Conservation (phyloP, 129 eudicot species). For the Solidago caesia region DNA sequence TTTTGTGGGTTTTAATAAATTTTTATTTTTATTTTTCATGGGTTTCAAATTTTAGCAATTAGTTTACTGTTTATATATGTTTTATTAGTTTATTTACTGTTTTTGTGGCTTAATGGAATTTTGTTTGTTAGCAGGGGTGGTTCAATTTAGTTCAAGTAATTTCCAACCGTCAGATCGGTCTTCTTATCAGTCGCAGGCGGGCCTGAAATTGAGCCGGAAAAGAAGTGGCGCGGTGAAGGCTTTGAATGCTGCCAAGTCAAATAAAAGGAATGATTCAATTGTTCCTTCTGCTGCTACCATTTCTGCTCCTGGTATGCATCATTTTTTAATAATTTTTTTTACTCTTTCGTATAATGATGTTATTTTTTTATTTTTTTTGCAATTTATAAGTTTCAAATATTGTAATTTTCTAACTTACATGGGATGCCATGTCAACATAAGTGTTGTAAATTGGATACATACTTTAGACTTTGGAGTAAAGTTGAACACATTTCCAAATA, state of each 20-base stretch:
- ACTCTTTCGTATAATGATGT: not conserved
- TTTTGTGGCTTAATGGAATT: too few species aligned
- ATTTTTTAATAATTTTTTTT: not conserved
- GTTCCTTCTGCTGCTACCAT: conserved; percentile 69
- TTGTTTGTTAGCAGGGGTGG: conserved; percentile 24
- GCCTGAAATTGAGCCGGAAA: conserved; percentile 41
- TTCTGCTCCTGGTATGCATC: conserved; percentile 60
- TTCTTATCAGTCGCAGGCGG: conserved; percentile 19
- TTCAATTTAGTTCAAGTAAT: conserved; percentile 41
- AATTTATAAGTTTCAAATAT: not conserved
- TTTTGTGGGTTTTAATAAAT: too few species aligned
- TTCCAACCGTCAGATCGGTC: conserved; percentile 55
- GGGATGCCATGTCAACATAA: too few species aligned
- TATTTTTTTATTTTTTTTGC: not conserved
- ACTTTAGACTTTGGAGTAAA: too few species aligned
- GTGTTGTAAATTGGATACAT: too few species aligned
- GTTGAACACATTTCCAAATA: too few species aligned
- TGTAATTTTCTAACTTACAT: too few species aligned
- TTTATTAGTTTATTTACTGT: too few species aligned
- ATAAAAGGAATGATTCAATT: conserved; percentile 59
- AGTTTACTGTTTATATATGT: not conserved
- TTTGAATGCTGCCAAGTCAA: conserved; percentile 50
- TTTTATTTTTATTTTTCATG: too few species aligned
- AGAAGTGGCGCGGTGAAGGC: conserved; percentile 42
- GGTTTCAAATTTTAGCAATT: not conserved